Evolutionary conservation across 495 filamentous ascomycete species (phyloP).

Genomic region (Neurospora sp.): DNA sequence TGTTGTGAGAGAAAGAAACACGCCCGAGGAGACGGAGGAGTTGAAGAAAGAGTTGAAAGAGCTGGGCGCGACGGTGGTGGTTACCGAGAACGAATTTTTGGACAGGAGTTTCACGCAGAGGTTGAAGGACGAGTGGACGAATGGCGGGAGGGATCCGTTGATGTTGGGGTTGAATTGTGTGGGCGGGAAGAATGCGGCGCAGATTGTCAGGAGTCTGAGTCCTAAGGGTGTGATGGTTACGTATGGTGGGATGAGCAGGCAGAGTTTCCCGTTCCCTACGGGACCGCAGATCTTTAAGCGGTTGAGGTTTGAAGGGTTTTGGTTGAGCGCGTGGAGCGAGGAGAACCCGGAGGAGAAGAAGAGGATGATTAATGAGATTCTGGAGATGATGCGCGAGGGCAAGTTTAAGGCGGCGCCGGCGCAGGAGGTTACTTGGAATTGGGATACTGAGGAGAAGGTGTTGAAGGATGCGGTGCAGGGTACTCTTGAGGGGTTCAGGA

Average conservation of each 20-base stretch:
- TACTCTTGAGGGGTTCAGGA: conserved; percentile 68
- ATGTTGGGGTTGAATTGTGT: conserved; percentile 86
- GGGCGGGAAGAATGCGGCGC: conserved; percentile 71
- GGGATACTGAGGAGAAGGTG: conserved; percentile 58
- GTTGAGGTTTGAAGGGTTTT: conserved; percentile 80
- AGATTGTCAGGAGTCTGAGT: conserved; percentile 58
- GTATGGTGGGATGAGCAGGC: conserved; percentile 88
- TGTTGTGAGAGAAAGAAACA: conserved; percentile 60
- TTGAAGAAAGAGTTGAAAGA: conserved; percentile 60
- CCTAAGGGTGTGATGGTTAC: conserved; percentile 69
- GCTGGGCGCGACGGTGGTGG: conserved; percentile 71
- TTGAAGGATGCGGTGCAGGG: conserved; percentile 66
- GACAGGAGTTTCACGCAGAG: conserved; percentile 49
- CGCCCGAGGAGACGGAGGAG: conserved; percentile 48
- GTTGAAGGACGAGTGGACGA: conserved; percentile 56
- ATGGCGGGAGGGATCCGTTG: conserved; percentile 55
- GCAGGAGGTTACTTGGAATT: conserved; percentile 68
- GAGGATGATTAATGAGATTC: conserved; percentile 68
- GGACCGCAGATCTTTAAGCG: conserved; percentile 85
- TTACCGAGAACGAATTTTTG: conserved; percentile 63
- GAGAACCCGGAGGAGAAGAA: conserved; percentile 63
- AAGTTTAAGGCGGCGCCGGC: conserved; percentile 76
- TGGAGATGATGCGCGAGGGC: conserved; percentile 61
- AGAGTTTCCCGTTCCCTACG: conserved; percentile 69
- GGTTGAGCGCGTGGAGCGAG: conserved; percentile 85